phyloP scores from a whole-genome alignment of 371 early-diverging fungal genomes.

The Mortierella sp. region DNA sequence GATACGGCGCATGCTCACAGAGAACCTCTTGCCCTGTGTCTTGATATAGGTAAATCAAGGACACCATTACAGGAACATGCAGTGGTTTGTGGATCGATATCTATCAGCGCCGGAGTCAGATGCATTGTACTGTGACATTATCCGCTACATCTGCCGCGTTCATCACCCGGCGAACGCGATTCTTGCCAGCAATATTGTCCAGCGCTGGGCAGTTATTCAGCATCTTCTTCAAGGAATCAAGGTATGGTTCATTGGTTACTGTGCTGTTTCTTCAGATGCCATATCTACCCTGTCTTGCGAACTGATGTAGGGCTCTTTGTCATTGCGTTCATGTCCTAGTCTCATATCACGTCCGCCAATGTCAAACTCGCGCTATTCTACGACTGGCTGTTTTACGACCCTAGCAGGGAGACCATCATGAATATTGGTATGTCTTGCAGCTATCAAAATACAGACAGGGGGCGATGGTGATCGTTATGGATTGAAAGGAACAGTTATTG shows the following conservation, averaged over 20 bases:
- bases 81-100: constrained; percentile 76
- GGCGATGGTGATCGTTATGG: not conserved
- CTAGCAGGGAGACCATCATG: constrained; percentile 78
- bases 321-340: constrained; percentile 19
- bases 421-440: constrained; percentile 63
- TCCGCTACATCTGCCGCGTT: constrained; percentile 81
- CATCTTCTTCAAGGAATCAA: constrained; percentile 69
- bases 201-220: constrained; percentile 79
- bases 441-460: not conserved
- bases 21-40: no score
- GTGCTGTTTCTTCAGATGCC: not conserved
- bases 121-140: constrained; percentile 71
- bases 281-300: no score
- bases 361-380: constrained; percentile 78
- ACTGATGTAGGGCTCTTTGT: no score
- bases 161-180: constrained; percentile 84
- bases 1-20: no score
- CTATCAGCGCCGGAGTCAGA: constrained; percentile 71
- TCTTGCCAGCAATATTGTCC: constrained; percentile 78
- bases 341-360: constrained; percentile 69
- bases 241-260: constrained; percentile 38
- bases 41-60: constrained; percentile 57
- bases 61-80: constrained; percentile 67
- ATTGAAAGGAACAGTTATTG: not conserved
- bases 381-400: constrained; percentile 84